Evolutionary conservation across 2,329 filamentous ascomycete genomes (phyloP), one percentile per base, ranked within the genome.

Genomic region (Arthrocladium fulminans): DNA sequence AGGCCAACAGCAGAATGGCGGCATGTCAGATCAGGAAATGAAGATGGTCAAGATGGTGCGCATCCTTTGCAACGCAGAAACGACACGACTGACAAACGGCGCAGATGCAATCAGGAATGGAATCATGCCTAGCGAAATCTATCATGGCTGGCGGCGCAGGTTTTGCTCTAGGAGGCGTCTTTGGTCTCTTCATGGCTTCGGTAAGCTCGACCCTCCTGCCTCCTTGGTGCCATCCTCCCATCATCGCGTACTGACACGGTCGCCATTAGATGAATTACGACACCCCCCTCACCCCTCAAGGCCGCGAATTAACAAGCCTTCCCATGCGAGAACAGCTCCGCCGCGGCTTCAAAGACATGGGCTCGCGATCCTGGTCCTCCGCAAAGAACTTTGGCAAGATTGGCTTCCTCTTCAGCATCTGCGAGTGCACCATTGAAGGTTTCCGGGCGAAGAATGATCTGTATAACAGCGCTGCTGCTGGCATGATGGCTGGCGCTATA

Each of bases 371-470:
- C 3, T 86, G 76, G 67, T 84, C 81, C 54, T 87, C 83, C 41
- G 92, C 89, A 47, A 92, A 89, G 72, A 97, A 94, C 73, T 98
- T 98, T 64, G 90, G 87, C 54, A 84, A 89, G 59, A 88, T 98
- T 43, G 92, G 92, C 59, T 85, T 87, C 2, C 77, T 97, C 17
- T 98, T 94, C 72, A 79, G 81, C 13, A 90, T 90, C 34, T 94
- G 92, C 46, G 92, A 98, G 70, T 98, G 92, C 72, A 88, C 86
- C 55, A 88, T 98, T 62, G 92, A 98, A 67, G 89, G 89, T 0
- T 67, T 75, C 60, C 79, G 92, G 24, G 92, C 89, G 19, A 96
- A 94, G 73, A 96, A 97, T 68, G 92, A 97, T 66, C 67, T 97
- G 24, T 79, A 73, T 54, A 98, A 98, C 71, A 88, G 88, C 47